Base-by-base conservation (phyloP, 2,329 filamentous ascomycete genomes). In the Emmonsiellopsis sp. region DNA sequence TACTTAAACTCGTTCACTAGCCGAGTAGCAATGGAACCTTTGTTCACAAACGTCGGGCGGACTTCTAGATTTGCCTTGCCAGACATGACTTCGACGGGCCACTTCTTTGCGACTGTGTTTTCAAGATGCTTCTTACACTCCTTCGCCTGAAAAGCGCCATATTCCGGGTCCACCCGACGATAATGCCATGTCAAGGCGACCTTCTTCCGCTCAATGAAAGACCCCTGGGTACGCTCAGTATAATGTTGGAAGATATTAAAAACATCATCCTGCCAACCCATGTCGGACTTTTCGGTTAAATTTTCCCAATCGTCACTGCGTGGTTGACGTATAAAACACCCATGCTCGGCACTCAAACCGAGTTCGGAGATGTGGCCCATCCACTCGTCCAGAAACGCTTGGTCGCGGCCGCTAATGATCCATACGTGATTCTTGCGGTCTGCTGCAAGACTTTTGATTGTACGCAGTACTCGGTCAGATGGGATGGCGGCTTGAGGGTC, bases 181-280 rank as follows among this genome's bases (percentile, higher is more conserved):
- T 97, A 98, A 67, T 98, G 93, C 93, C 93, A 97, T 2, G 93
- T 97, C 48, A 97, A 74, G 4, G 93, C 91, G 59, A 94, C 93
- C 58, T 90, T 86, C 73, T 98, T 98, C 56, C 86, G 83, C 71
- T 98, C 93, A 57, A 96, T 90, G 67, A 94, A 95, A 0, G 90
- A 92, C 6, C 90, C 93, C 59, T 87, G 86, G 7, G 91, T 92
- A 56, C 80, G 82, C 67, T 95, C 88, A 0, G 90, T 95, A 70
- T 89, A 96, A 64, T 87, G 84, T 66, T 92, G 84, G 76, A 96
- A 96, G 6, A 90, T 79, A 2, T 86, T 80, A 63, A 93, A 76
- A 7, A 95, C 90, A 63, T 94, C 87, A 46, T 79, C 76, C 71
- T 95, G 90, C 93, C 93, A 97, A 41, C 81, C 82, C 89, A 97